Evolutionary conservation across 2,329 filamentous ascomycete species (phyloP).

Genomic region (Dendryphion nanum): DNA sequence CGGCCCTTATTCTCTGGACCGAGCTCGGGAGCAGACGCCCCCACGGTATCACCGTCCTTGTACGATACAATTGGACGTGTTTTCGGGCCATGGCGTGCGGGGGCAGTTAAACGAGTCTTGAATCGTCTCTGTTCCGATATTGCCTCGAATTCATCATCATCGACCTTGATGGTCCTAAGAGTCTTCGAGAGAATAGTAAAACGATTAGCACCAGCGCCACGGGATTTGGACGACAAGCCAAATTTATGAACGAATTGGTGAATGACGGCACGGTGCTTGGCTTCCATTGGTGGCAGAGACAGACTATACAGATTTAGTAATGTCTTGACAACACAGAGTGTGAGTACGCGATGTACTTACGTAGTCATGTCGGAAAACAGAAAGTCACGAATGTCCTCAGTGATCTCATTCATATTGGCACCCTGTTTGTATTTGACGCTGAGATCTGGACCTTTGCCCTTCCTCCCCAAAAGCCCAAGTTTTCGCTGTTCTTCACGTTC

Average conservation of each 20-base stretch:
- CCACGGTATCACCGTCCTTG: conserved; percentile 84
- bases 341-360: conserved; percentile 50
- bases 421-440: conserved; percentile 71
- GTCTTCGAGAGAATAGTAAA: conserved; percentile 79
- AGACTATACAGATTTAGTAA: conserved; percentile 50
- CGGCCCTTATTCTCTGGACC: conserved; percentile 79
- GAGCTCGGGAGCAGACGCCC: conserved; percentile 79
- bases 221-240: conserved; percentile 79
- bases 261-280: conserved; percentile 70
- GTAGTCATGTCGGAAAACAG: conserved; percentile 61
- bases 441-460: conserved; percentile 49
- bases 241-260: conserved; percentile 77
- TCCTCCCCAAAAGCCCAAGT: conserved; percentile 45
- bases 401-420: conserved; percentile 68
- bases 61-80: conserved; percentile 47
- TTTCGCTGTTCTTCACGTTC: conserved; percentile 48
- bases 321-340: neutral
- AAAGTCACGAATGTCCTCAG: conserved; percentile 71
- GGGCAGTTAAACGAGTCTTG: conserved; percentile 39
- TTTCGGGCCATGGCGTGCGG: conserved; percentile 2
- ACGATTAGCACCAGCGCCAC: conserved; percentile 69
- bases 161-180: conserved; percentile 60
- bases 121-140: conserved; percentile 49
- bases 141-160: conserved; percentile 53
- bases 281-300: conserved; percentile 80